Base-by-base conservation (phyloP, 352 stramenopile species). In the Phytophthora boehmeriae region DNA sequence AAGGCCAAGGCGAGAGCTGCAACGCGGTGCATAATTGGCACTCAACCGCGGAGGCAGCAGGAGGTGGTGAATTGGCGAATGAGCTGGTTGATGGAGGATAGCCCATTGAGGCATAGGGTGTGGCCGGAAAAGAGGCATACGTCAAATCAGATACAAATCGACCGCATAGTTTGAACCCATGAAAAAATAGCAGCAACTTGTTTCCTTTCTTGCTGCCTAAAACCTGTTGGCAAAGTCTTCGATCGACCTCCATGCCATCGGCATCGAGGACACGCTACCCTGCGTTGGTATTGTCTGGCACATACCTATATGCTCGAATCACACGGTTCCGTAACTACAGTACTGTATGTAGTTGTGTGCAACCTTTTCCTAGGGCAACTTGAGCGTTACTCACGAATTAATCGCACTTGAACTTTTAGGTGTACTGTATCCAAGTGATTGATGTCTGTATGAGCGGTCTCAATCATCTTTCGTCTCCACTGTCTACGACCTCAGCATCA, bases 1-100 rank as follows among this genome's bases (percentile, higher is more conserved):
- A 62, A 60, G 48, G 48, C 43, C 42, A 68, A 34, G 13, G 49
- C 25, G 13, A 75, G 49, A 19, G 46, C 49, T 20, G 54, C 48
- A 19, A 63, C 19, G 13, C 36, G 62, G 22, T 54, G 44, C 61
- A 78, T 73, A 10, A 10, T 55, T 20, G 27, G 17, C 60, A 52
- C 44, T 46, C 27, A 50, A 43, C 44, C 49, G 10, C 28, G 17
- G 30, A 11, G 30, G 49, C 6, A 30, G 25, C 25, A 6, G 25
- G 32, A 17, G 23, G 5, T 17, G 20, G 57, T 28, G 46, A 75
- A 68, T 75, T 27, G 56, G 54, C 30, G 51, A 75, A 58, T 75
- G 61, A 36, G 8, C 22, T 20, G 14, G 38, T 22, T 17, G 35
- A 42, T 17, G 14, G 38, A 9, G 22, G 5, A 11, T 22, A 22